Evolutionary conservation across 192 early-diverging fungal genomes (phyloP), one percentile per base, ranked within the genome.

Genomic region (Coemansia sp.): DNA sequence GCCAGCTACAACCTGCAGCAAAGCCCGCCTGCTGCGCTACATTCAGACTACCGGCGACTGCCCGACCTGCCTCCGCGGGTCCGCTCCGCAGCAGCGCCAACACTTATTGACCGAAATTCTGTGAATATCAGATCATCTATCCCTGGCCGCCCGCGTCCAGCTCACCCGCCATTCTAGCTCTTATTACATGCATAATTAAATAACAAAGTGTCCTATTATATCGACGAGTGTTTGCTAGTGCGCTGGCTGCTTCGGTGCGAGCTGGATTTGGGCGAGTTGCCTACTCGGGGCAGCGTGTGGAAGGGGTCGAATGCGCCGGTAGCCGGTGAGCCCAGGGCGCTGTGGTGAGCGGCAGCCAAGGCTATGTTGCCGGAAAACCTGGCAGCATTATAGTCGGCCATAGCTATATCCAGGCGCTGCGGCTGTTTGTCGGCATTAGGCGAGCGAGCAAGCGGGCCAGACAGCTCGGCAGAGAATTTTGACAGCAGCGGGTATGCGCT

Each of bases 61-160:
- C 71, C 71, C 16, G 60, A 57, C 4, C 65, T 75, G 45, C 71
- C 71, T 21, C 71, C 71, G 0, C 52, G 71, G 30, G 45, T 68
- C 14, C 65, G 71, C 10, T 75, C 71, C 10, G 52, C 65, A 0
- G 72, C 66, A 16, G 72, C 66, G 18, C 31, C 71, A 37, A 55
- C 61, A 6, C 68, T 68, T 26, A 44, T 75, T 30, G 71, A 68
- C 47, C 28, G 59, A 18, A 52, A 31, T 15, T 56, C 62, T 11
- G 21, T 56, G 1, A 51, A 40, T 45, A 52, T 43, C 39, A 40
- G 37, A 31, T 26, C 69, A 34, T 32, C 62, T 20, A 18, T 58
- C 23, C 20, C 46, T 26, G 31, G 40, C 46, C 61, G 55, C 34
- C 51, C 42, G 26, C 67, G 41, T 21, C 54, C 40, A n/a, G 51